Percentiles rank a stretch among this genome's conserved stretches.
Evolutionary conservation across 2,329 filamentous ascomycete species (phyloP).

Genomic region (Verticillium klebahnii): DNA sequence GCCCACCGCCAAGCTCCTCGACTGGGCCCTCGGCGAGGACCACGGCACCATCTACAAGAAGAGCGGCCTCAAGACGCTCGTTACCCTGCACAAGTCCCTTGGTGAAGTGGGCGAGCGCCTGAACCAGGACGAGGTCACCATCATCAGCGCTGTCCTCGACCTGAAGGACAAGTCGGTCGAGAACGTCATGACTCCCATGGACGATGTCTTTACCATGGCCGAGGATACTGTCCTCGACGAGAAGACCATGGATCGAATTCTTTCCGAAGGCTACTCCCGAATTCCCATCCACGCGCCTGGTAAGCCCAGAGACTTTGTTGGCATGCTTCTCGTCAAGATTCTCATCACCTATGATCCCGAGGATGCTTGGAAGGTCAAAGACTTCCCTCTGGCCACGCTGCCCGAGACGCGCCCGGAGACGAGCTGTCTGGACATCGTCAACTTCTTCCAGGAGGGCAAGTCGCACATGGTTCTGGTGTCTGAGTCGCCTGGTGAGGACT

Average conservation of each 20-base stretch:
- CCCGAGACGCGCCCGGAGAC: slow-evolving; percentile 94
- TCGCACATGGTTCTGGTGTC: slow-evolving; percentile 98
- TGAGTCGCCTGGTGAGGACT: slow-evolving; percentile 81
- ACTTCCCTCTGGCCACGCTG: slow-evolving; percentile 88
- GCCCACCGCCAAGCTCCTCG: slow-evolving; percentile 93
- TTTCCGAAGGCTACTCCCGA: slow-evolving; percentile 89
- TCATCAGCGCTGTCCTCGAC: slow-evolving; percentile 94
- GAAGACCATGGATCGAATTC: slow-evolving; percentile 87
- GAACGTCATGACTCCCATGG: slow-evolving; percentile 97
- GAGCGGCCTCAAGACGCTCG: slow-evolving; percentile 91
- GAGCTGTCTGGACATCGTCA: slow-evolving; percentile 96
- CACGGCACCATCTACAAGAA: slow-evolving; percentile 97
- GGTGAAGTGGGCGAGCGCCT: slow-evolving; percentile 83
- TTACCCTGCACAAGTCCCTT: slow-evolving; percentile 88
- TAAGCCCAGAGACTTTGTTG: slow-evolving; percentile 83
- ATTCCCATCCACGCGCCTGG: slow-evolving; percentile 91
- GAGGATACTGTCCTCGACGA: slow-evolving; percentile 91
- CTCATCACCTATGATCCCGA: slow-evolving; percentile 98
- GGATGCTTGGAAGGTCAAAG: slow-evolving; percentile 78
- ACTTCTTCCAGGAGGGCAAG: slow-evolving; percentile 99
- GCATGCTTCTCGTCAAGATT: slow-evolving; percentile 98
- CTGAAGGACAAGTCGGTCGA: slow-evolving; percentile 94
- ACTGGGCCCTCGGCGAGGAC: slow-evolving; percentile 85
- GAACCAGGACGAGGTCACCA: slow-evolving; percentile 97
- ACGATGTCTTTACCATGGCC: slow-evolving; percentile 95